These are phyloP conservation scores for Pseudopithomyces chartarum DNA, from an alignment of 2,329 filamentous ascomycete genomes.

Conservation along the genomic window DNA sequence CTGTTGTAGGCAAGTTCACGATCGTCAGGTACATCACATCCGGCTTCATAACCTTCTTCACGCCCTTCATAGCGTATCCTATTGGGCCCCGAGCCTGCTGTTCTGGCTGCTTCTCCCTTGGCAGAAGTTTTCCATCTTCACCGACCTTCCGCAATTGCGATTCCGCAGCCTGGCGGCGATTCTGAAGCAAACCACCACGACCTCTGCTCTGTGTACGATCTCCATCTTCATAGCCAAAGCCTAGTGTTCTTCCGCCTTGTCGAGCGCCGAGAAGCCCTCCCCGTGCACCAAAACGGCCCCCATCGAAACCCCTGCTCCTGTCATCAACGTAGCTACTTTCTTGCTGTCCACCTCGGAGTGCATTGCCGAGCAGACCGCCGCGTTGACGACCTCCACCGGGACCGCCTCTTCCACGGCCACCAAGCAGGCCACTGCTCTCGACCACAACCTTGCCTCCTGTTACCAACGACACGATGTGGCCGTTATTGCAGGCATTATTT, in stretches of 20 bases:
- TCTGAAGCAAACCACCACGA: neutral
- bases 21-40: conserved; percentile 30
- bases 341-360: neutral
- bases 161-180: neutral
- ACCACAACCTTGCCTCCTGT: conserved; percentile 27
- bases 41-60: conserved; percentile 18
- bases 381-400: neutral
- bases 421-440: conserved; percentile 9
- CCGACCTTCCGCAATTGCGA: conserved; percentile 12
- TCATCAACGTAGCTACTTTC: neutral
- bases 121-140: conserved; percentile 19
- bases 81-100: conserved; percentile 11
- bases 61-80: conserved; percentile 10
- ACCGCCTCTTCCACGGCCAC: neutral
- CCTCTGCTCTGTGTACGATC: neutral
- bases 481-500: conserved; percentile 56
- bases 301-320: neutral
- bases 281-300: neutral
- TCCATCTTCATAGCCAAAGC: neutral
- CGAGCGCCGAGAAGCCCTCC: neutral
- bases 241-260: neutral
- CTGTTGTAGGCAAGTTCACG: conserved; percentile 29
- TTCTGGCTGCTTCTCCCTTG: conserved; percentile 11
- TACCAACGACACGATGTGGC: conserved; percentile 53
- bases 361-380: neutral